Evolutionary conservation across 2,329 filamentous ascomycete genomes (phyloP).

Genomic region (Hymenoscyphus occultus): DNA sequence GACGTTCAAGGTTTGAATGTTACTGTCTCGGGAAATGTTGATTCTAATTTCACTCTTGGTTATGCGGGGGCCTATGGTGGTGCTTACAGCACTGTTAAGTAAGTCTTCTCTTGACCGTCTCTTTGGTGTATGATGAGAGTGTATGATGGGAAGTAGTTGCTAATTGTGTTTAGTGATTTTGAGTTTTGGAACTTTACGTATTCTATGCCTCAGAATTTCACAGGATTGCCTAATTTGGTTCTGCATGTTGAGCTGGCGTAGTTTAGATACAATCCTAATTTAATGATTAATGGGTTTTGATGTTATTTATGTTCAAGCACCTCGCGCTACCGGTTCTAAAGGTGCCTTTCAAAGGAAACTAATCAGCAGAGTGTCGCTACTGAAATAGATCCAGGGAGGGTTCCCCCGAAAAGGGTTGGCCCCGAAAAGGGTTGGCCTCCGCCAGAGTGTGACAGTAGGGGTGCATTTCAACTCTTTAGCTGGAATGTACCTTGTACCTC

Average conservation of each 20-base stretch:
- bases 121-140: background rate
- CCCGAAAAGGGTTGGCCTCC: too few relatives aligned
- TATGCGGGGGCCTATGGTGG: conserved; percentile 36
- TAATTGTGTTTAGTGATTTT: conserved; percentile 36
- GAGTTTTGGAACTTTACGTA: conserved; percentile 49
- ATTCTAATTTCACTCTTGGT: conserved; percentile 20
- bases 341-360: too few relatives aligned
- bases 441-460: too few relatives aligned
- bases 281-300: background rate
- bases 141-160: background rate
- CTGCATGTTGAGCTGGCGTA: conserved; percentile 25
- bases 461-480: too few relatives aligned
- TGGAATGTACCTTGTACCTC: too few relatives aligned
- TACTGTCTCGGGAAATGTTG: conserved; percentile 37
- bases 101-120: background rate
- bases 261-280: background rate
- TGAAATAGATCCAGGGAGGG: too few relatives aligned
- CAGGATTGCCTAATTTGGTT: conserved; percentile 25
- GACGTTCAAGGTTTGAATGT: conserved; percentile 50
- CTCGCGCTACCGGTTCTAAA: too few relatives aligned
- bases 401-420: too few relatives aligned
- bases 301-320: background rate
- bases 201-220: conserved; percentile 38
- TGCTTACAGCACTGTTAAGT: conserved; percentile 37
- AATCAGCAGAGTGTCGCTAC: too few relatives aligned